Conservation (phyloP, 495 filamentous ascomycete species). For the Chaetomium tenue region DNA sequence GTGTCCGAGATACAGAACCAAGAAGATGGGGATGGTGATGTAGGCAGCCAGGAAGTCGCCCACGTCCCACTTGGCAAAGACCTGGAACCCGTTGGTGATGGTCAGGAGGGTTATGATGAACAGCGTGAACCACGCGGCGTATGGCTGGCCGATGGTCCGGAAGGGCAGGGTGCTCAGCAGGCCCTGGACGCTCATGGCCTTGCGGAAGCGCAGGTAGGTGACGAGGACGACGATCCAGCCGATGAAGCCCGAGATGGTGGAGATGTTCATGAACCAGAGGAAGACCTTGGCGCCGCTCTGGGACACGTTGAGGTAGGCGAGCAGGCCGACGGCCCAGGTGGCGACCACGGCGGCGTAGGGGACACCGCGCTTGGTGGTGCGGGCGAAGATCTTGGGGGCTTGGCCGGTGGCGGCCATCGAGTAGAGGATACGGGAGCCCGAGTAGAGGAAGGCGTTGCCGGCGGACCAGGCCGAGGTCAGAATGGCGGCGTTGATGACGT, state of each 20-base stretch:
- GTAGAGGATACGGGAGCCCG: conserved; percentile 74
- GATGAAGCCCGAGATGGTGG: conserved; percentile 50
- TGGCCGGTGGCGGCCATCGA: conserved; percentile 62
- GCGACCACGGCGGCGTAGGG: conserved; percentile 62
- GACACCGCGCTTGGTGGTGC: conserved; percentile 57
- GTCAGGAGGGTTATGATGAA: conserved; percentile 42
- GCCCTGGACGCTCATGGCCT: conserved; percentile 40
- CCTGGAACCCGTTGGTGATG: conserved; percentile 50
- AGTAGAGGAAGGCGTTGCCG: conserved; percentile 79
- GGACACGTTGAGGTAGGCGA: conserved; percentile 62
- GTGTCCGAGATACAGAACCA: conserved; percentile 44
- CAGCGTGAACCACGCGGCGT: conserved; percentile 41
- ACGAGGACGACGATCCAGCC: conserved; percentile 52
- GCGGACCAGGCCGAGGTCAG: conserved; percentile 53
- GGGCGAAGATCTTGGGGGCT: conserved; percentile 58
- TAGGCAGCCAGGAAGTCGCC: conserved; percentile 48
- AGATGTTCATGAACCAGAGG: conserved; percentile 56
- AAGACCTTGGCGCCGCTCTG: conserved; percentile 58
- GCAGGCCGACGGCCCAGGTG: conserved; percentile 51
- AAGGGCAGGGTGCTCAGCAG: conserved; percentile 42
- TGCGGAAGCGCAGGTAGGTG: conserved; percentile 50
- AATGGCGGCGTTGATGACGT: conserved; percentile 50
- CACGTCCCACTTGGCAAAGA: conserved; percentile 43
- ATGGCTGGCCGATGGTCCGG: conserved; percentile 44
- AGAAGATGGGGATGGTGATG: conserved; percentile 48